Evolutionary conservation across 495 filamentous ascomycete species (phyloP).

Genomic region (Alectoria sarmentosa): DNA sequence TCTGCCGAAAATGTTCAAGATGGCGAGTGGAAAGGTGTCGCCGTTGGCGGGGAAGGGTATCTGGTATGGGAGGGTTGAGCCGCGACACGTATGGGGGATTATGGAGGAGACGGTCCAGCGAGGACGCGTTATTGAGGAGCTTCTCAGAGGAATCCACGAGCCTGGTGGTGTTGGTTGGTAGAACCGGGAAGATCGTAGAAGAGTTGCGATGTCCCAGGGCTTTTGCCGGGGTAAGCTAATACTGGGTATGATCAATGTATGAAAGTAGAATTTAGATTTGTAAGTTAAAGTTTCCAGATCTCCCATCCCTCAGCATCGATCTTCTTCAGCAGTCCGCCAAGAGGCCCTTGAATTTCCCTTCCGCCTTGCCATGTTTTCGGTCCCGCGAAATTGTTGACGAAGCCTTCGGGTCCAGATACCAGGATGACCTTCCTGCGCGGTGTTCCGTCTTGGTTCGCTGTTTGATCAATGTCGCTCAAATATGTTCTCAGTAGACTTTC

Average conservation of each 20-base stretch:
- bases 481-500: conserved; percentile 38
- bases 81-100: conserved; percentile 79
- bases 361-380: conserved; percentile 66
- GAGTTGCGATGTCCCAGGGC: neutral
- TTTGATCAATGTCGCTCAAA: conserved; percentile 26
- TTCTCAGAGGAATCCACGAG: conserved; percentile 43
- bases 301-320: conserved; percentile 49
- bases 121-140: conserved; percentile 66
- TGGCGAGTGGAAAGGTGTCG: conserved; percentile 36
- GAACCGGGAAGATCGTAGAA: neutral
- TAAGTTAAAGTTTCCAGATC: conserved; percentile 53
- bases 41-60: conserved; percentile 73
- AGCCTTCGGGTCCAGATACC: conserved; percentile 85
- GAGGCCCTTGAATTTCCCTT: conserved; percentile 60
- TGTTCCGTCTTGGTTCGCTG: conserved; percentile 25
- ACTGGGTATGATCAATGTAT: neutral
- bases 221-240: neutral
- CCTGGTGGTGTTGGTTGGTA: neutral
- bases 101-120: conserved; percentile 69
- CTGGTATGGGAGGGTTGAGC: conserved; percentile 89
- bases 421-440: conserved; percentile 55
- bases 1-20: conserved; percentile 53
- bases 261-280: neutral
- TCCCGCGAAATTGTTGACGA: conserved; percentile 72
- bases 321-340: conserved; percentile 48